These are phyloP conservation scores for Aspergillus nidulans DNA, from an alignment of 495 filamentous ascomycete genomes.

Conservation along the genomic window DNA sequence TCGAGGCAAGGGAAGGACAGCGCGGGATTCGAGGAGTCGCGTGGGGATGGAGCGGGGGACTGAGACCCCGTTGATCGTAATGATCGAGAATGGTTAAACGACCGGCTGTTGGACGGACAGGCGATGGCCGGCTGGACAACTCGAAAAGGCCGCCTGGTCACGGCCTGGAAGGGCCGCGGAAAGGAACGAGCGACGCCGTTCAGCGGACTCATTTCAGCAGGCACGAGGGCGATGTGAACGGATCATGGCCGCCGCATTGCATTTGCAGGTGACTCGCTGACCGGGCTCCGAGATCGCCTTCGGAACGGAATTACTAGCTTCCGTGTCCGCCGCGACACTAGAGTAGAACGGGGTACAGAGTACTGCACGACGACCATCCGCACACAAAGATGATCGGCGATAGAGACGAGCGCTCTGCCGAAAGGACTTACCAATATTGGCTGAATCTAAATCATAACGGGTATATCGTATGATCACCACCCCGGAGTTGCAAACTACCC, in stretches of 20 bases:
- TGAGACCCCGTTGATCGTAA: conserved; percentile 18
- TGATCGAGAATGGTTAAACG: neutral
- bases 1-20: conserved; percentile 96
- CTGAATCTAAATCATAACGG: too few species aligned
- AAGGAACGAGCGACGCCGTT: neutral
- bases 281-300: neutral
- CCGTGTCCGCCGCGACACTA: neutral
- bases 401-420: too few species aligned
- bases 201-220: neutral
- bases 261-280: neutral
- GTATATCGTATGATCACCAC: neutral
- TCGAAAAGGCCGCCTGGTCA: neutral
- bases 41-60: conserved; percentile 7
- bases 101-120: neutral
- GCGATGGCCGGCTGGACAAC: neutral
- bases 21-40: conserved; percentile 73
- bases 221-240: neutral
- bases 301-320: neutral
- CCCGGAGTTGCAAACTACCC: neutral
- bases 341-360: neutral
- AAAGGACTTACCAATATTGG: too few species aligned
- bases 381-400: too few species aligned
- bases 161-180: neutral
- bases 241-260: neutral
- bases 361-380: too few species aligned